Conservation (phyloP, 2,329 filamentous ascomycete species). For the Didymosphaeria variabile region DNA sequence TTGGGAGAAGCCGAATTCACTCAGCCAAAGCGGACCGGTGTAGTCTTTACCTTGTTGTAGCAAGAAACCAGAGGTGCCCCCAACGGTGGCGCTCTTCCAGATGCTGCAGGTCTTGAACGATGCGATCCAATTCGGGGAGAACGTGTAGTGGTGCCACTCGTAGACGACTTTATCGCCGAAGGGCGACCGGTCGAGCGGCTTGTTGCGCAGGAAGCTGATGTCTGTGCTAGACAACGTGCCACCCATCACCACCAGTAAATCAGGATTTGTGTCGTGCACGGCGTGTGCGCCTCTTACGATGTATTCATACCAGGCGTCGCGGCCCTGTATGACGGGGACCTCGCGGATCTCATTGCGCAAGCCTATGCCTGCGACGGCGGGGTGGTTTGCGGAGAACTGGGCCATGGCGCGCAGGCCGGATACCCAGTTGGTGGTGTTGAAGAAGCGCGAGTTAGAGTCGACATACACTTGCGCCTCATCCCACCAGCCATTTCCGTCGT, state of each 20-base stretch:
- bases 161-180: conserved; percentile 62
- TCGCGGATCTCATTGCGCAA: conserved; percentile 65
- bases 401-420: conserved; percentile 61
- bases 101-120: conserved; percentile 52
- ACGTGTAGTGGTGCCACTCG: conserved; percentile 66
- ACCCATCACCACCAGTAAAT: conserved; percentile 63
- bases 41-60: conserved; percentile 57
- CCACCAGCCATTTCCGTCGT: conserved; percentile 69
- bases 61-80: conserved; percentile 62
- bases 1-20: conserved; percentile 61
- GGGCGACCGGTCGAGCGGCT: conserved; percentile 55
- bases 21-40: conserved; percentile 64
- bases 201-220: conserved; percentile 54
- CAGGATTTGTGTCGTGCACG: conserved; percentile 63
- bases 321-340: conserved; percentile 55
- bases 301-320: conserved; percentile 62
- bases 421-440: conserved; percentile 63
- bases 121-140: conserved; percentile 54
- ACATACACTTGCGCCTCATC: conserved; percentile 60
- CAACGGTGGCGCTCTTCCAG: conserved; percentile 55
- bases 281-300: conserved; percentile 56
- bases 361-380: conserved; percentile 62
- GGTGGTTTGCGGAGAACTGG: conserved; percentile 54
- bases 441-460: conserved; percentile 61
- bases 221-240: conserved; percentile 62